A percentile compares a stretch with the other conserved stretches of the same genome.
phyloP scores from a whole-genome alignment of 768 basidiomycete genomes.

The Leccinum uliginosum region DNA sequence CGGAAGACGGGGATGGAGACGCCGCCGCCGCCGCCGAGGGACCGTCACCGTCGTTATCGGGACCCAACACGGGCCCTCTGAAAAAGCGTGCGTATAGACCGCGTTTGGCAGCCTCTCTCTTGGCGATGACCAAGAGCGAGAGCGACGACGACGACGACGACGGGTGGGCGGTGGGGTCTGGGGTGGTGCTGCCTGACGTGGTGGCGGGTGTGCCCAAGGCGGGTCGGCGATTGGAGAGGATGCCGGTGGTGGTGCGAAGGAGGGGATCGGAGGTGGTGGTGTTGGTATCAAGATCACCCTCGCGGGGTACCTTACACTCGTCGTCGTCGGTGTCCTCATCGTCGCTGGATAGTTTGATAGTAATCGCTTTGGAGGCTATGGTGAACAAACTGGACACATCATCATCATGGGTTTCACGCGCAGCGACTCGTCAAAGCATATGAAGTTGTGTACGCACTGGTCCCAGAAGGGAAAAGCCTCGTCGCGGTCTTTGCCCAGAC shows the following conservation, averaged over 20 bases:
- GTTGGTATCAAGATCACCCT: neutral
- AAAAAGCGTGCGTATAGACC: slow-evolving; percentile 79
- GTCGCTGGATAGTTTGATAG: slow-evolving; percentile 56
- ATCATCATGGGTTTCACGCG: neutral
- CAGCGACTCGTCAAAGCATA: neutral
- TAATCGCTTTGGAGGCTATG: slow-evolving; percentile 79
- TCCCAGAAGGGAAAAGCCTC: slow-evolving; percentile 99
- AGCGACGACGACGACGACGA: too few species aligned
- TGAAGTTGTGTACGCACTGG: slow-evolving; percentile 54
- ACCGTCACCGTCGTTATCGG: slow-evolving; percentile 28
- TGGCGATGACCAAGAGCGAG: slow-evolving; percentile 61
- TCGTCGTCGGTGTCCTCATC: slow-evolving; percentile 45
- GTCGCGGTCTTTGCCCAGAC: slow-evolving; percentile 89
- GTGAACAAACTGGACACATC: slow-evolving; percentile 51
- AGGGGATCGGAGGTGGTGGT: slow-evolving; percentile 17
- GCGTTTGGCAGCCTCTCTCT: slow-evolving; percentile 72
- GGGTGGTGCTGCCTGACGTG: slow-evolving; percentile 42
- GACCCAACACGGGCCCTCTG: slow-evolving; percentile 66
- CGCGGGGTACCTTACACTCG: slow-evolving; percentile 5
- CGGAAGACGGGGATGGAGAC: neutral
- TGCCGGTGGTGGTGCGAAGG: slow-evolving; percentile 67
- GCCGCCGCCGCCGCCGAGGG: too few species aligned
- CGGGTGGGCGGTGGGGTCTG: slow-evolving; percentile 17
- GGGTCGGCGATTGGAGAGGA: slow-evolving; percentile 69
- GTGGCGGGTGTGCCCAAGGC: slow-evolving; percentile 44